These are phyloP conservation scores for Echinosophora koreensis DNA, from an alignment of 306 rosid genomes.

Conservation along the genomic window DNA sequence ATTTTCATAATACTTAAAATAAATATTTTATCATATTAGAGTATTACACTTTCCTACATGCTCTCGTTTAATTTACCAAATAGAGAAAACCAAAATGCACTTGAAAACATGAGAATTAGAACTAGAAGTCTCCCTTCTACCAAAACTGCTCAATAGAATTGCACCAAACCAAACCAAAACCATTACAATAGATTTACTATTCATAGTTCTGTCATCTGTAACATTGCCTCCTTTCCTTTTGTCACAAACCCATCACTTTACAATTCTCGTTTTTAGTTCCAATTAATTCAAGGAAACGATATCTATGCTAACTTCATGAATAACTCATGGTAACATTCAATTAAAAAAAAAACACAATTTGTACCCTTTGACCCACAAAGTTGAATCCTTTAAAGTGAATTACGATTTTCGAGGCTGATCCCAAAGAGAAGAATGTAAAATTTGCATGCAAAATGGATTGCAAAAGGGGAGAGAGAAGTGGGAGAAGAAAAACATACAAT, in stretches of 20 bases:
- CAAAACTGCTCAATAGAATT: neutral
- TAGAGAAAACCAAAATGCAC: slow-evolving; percentile 8
- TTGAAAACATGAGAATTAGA: neutral
- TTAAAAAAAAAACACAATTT: neutral
- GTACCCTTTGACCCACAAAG: neutral
- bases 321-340: neutral
- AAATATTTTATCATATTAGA: neutral
- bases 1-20: slow-evolving; percentile 21
- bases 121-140: no score
- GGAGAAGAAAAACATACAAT: slow-evolving; percentile 52
- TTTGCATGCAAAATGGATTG: neutral
- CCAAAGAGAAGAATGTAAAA: neutral
- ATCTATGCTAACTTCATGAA: neutral
- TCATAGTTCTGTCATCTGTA: neutral
- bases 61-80: neutral
- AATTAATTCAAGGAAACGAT: neutral
- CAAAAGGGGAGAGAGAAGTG: neutral
- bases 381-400: neutral
- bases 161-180: no score
- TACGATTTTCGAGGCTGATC: slow-evolving; percentile 3
- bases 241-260: neutral
- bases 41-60: neutral
- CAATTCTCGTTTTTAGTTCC: neutral
- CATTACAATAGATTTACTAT: neutral
- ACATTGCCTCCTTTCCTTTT: neutral